Percentiles rank a stretch among this genome's conserved stretches.
phyloP scores from a whole-genome alignment of 352 stramenopile genomes.

The Phytophthora lateralis region DNA sequence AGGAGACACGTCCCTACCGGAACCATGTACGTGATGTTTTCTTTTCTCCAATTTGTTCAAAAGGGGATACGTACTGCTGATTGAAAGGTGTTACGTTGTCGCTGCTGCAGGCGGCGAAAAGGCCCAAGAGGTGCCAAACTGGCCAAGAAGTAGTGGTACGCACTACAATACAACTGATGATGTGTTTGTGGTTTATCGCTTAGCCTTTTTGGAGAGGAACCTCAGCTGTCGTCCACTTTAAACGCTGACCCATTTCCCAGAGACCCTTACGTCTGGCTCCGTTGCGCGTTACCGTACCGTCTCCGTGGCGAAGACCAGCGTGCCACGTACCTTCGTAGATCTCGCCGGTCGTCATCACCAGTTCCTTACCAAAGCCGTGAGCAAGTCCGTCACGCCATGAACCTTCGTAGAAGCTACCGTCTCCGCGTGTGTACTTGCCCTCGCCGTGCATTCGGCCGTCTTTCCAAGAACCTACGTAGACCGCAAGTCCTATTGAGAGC shows the following conservation, averaged over 20 bases:
- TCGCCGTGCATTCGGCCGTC: slow-evolving; percentile 73
- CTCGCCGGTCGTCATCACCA: slow-evolving; percentile 43
- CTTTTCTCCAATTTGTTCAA: background rate
- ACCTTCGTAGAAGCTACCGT: slow-evolving; percentile 73
- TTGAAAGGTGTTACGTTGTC: background rate
- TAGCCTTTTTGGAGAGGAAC: slow-evolving; percentile 41
- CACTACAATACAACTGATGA: background rate
- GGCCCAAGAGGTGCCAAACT: slow-evolving; percentile 58
- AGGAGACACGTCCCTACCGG: slow-evolving; percentile 51
- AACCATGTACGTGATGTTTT: slow-evolving; percentile 47
- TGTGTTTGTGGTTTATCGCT: background rate
- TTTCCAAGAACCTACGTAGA: slow-evolving; percentile 68
- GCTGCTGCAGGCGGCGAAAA: slow-evolving; percentile 45
- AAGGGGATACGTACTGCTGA: slow-evolving; percentile 1
- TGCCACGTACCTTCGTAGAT: slow-evolving; percentile 72
- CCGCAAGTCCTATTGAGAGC: slow-evolving; percentile 17
- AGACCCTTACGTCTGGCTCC: slow-evolving; percentile 50
- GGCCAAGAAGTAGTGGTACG: slow-evolving; percentile 44
- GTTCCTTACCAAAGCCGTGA: slow-evolving; percentile 62
- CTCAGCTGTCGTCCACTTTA: slow-evolving; percentile 75
- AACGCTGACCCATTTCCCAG: slow-evolving; percentile 62
- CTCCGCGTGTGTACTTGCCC: slow-evolving; percentile 62
- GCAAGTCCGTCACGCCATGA: slow-evolving; percentile 62
- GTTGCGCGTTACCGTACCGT: slow-evolving; percentile 52
- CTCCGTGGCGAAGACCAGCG: slow-evolving; percentile 58